Base-by-base conservation (phyloP, 208 protist species). In the Borovskyia barvae region DNA sequence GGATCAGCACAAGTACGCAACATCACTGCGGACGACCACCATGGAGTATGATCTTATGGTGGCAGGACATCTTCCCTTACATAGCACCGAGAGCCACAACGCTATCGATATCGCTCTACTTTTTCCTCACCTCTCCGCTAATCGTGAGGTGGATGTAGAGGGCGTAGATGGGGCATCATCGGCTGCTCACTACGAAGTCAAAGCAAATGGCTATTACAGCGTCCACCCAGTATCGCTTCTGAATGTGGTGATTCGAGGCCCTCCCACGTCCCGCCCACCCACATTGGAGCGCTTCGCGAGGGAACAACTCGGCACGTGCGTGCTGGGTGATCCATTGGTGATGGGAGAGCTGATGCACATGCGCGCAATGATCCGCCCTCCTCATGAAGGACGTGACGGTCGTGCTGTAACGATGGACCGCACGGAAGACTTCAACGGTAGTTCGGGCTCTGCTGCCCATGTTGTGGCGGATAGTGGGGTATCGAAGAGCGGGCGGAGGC, bases 11-110 rank as follows among this genome's bases (percentile, higher is more conserved):
- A 19, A 33, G 36, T 80, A 82, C 17, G 48, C 72, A 2, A 85
- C 71, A 6, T 82, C 80, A 0, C 56, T 95, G 14, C 28, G 47
- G 20, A 56, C 50, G 9, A 77, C 82, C 11, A 75, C 59, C 28
- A 85, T 92, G 73, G 58, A 74, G 9, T 95, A 93, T 45, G 85
- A 95, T 39, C 72, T 93, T 15, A 42, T 95, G 36, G 82, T 93
- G 8, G 75, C 74, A 1, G 89, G 89, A 0, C 89, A 95, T 60
- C 37, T 81, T 7, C 73, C 77, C 0, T 37, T 81, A 17, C 51
- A 63, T 24, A 66, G 51, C 39, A 77, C 55, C 1, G 63, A 66
- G 0, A 62, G 62, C 26, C 71, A 55, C 25, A 66, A 46, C n/a
- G 28, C 8, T 12, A 77, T 82, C n/a, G 26, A 43, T 5, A 20